Conservation (phyloP, 306 rosid species). For the Trifolium repens region DNA sequence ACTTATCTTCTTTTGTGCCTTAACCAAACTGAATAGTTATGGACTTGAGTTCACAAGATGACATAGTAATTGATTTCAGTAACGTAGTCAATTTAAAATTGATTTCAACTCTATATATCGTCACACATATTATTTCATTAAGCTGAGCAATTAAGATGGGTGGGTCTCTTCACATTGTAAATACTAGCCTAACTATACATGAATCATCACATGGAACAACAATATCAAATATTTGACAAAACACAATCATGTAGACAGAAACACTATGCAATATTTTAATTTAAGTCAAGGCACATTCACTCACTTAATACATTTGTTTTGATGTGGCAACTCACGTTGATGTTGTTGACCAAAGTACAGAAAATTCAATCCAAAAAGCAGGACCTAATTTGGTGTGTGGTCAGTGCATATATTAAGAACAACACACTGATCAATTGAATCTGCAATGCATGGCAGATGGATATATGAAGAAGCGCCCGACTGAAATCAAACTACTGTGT, state of each 20-base stretch:
- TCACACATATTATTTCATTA: too few species aligned
- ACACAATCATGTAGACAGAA: not conserved
- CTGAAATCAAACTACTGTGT: not conserved
- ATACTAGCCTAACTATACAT: not conserved
- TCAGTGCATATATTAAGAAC: constrained; percentile 6
- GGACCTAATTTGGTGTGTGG: constrained; percentile 20
- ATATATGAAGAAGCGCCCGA: not conserved
- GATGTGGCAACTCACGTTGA: not conserved
- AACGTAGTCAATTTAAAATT: too few species aligned
- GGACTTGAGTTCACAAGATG: too few species aligned
- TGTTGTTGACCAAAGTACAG: constrained; percentile 21
- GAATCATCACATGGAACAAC: not conserved
- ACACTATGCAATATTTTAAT: not conserved
- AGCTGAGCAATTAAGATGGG: too few species aligned
- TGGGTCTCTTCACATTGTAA: too few species aligned
- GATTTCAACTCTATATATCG: too few species aligned
- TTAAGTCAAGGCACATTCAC: not conserved
- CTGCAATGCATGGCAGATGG: not conserved
- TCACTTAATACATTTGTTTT: not conserved
- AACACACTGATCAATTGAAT: constrained; percentile 5
- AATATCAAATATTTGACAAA: constrained; percentile 25
- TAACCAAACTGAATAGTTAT: too few species aligned
- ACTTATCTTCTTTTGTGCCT: too few species aligned
- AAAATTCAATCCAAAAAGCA: not conserved
- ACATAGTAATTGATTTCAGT: too few species aligned